Base-by-base conservation (phyloP, 2,329 filamentous ascomycete species). In the Pestalotiopsis sp. region DNA sequence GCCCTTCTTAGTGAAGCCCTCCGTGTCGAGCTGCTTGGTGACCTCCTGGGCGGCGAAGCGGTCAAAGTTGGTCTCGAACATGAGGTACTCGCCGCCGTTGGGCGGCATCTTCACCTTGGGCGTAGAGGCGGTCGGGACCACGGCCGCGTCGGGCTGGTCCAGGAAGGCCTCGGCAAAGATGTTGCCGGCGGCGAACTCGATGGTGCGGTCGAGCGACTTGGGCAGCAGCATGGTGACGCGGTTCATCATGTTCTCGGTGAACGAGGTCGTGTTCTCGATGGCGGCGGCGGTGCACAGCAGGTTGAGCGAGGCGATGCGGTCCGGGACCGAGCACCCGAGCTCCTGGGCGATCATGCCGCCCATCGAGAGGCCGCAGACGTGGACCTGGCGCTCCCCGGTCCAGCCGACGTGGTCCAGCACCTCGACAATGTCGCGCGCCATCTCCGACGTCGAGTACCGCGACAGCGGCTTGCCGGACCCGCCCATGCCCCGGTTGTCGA, bases 291-390 rank as follows among this genome's bases (percentile, higher is more conserved):
- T 92, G 77, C 86, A 89, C 70, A 90, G 80, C 3, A 93, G 84
- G 41, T 82, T 85, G 20, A 93, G 81, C 17, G 85, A 88, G 27
- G 82, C 81, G 66, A 93, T 77, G 61, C 87, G 82, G 13, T 80
- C 71, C 0, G 89, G 88, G 38, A 83, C 80, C n/a, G 31, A 84
- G 78, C 72, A 80, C 83, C 86, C 89, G 3, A 97, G 76, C 81
- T 97, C 94, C 80, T 97, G 94, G 2, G 93, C 89, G 74, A 97
- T 95, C 94, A 97, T 97, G 75, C 94, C 94, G 71, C 94, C 94
- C 87, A 97, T 92, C 69, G 91, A 93, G 72, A 95, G 90, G 68
- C 94, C 94, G 41, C 92, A 84, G 66, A 97, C 78, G 81, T 97
- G 90, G 77, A 83, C 85, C 81, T 74, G 84, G 74, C 76, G 85